Conservation (phyloP, 129 eudicot genomes). For the Ambrosia artemisiifolia region DNA sequence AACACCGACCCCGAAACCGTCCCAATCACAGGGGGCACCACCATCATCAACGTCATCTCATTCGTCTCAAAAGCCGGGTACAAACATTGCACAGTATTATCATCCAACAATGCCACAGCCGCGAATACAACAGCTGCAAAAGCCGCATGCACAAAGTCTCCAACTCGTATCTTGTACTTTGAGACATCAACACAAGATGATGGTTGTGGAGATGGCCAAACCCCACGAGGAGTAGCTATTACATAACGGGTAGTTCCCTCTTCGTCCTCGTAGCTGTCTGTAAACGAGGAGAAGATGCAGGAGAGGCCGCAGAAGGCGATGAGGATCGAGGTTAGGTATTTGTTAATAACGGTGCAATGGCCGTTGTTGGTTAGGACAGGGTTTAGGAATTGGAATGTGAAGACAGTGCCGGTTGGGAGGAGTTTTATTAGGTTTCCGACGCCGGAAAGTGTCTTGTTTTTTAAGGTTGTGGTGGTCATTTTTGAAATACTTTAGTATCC, state of each 20-base stretch:
- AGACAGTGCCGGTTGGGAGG: conserved; percentile 88
- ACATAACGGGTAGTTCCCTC: conserved; percentile 58
- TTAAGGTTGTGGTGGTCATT: conserved; percentile 28
- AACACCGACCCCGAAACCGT: conserved; percentile 47
- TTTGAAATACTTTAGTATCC: neutral
- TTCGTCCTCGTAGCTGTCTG: conserved; percentile 64
- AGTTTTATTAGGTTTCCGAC: conserved; percentile 71
- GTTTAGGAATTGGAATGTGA: conserved; percentile 63
- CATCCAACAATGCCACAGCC: conserved; percentile 56
- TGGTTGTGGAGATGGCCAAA: conserved; percentile 44
- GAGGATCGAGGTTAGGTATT: conserved; percentile 43
- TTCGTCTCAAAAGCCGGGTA: conserved; percentile 51
- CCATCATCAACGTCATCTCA: conserved; percentile 51
- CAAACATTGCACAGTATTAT: conserved; percentile 56
- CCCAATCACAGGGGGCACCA: conserved; percentile 66
- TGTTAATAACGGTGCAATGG: conserved; percentile 48
- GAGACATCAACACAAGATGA: conserved; percentile 33
- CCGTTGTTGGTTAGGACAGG: conserved; percentile 70
- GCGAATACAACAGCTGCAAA: conserved; percentile 46
- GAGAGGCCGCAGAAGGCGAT: conserved; percentile 46
- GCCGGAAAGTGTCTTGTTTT: conserved; percentile 40
- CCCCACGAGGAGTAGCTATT: conserved; percentile 50
- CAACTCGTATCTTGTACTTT: conserved; percentile 40
- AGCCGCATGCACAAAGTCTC: conserved; percentile 65
- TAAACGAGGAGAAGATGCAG: conserved; percentile 68